A percentile compares a stretch with the other conserved stretches of the same genome.
These are phyloP conservation scores for Parafenestella ontariensis DNA, from an alignment of 2,329 filamentous ascomycete genomes.

Conservation along the genomic window DNA sequence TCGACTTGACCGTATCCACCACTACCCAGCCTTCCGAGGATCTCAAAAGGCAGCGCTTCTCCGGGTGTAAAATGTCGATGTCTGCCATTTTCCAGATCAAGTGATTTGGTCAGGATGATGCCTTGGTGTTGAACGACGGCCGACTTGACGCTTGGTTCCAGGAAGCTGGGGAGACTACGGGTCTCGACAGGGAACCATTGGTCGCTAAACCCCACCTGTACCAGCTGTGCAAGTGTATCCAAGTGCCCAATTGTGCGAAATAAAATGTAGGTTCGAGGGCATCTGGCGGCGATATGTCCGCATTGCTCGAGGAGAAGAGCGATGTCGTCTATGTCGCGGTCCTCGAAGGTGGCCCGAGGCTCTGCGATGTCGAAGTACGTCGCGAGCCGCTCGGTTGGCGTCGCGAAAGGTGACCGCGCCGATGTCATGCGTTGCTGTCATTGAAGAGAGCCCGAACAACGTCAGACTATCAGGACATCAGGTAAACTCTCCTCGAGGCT, in stretches of 20 bases:
- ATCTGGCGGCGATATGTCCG: slow-evolving; percentile 5
- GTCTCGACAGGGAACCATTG: slow-evolving; percentile 34
- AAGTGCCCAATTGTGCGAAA: slow-evolving; percentile 32
- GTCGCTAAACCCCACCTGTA: slow-evolving; percentile 32
- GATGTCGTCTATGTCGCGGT: slow-evolving; percentile 26
- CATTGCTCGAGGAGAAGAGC: slow-evolving; percentile 13
- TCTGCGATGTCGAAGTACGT: slow-evolving; percentile 5
- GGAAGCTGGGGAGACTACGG: slow-evolving; percentile 22
- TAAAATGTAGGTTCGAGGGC: slow-evolving; percentile 36
- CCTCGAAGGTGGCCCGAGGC: slow-evolving; percentile 14
- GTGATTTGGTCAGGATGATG: slow-evolving; percentile 25
- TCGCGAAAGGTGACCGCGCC: neutral
- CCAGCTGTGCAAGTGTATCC: slow-evolving; percentile 24
- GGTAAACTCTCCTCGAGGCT: neutral
- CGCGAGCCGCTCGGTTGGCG: slow-evolving; percentile 9
- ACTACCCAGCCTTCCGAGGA: slow-evolving; percentile 25
- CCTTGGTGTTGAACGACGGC: slow-evolving; percentile 30
- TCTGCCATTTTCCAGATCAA: slow-evolving; percentile 22
- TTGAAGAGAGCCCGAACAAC: neutral
- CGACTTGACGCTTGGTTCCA: slow-evolving; percentile 16
- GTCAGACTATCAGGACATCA: neutral
- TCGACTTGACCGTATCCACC: slow-evolving; percentile 36
- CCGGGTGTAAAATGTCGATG: slow-evolving; percentile 30
- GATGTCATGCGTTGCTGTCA: slow-evolving; percentile 3
- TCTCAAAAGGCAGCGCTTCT: slow-evolving; percentile 30